Base-by-base conservation (phyloP, 768 basidiomycete species). In the Lactarius indigo region DNA sequence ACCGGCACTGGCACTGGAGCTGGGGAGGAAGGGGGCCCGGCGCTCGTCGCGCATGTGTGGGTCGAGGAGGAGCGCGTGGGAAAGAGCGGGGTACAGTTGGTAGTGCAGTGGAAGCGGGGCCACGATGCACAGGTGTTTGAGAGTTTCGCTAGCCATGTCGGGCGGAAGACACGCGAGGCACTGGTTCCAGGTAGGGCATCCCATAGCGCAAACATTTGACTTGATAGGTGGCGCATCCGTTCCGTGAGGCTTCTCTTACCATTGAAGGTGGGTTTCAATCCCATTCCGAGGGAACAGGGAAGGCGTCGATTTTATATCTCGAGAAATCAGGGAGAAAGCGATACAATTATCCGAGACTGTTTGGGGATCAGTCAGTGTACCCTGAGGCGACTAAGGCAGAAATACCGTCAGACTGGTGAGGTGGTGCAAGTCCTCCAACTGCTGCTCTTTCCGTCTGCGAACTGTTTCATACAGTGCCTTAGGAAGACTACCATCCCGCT, bases 101-200 rank as follows among this genome's bases (percentile, higher is more conserved):
- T 82, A 61, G 85, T 84, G 67, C 79, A 83, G 39, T 92, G 92
- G 91, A 72, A 87, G 26, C 78, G 78, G 59, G 92, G 92, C 0
- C 73, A 65, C 31, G 85, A 91, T 33, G 73, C 87, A 52, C 69
- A 68, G 0, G 57, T 89, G 60, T 88, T 89, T 56, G 89, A 91
- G 72, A 85, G 87, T 47, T 88, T 93, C 68, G 81, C 80, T 26
- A 84, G 84, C 66, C 90, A 92, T 79, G 76, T 91, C 28, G 81
- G 79, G 57, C 79, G 84, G 66, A 88, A 85, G 71, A 71, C 85
- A 31, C 62, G 63, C 20, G 70, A 67, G 20, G 64, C 17, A n/a
- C 13, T 26, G 23, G 26, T 28, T 52, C 26, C 50, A 5, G 13
- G 50, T 52, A 13, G 23, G 23, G 12, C 12, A 23, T 50, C 47